Conservation (phyloP, 2,329 filamentous ascomycete genomes). For the Seiridium unicorne region DNA sequence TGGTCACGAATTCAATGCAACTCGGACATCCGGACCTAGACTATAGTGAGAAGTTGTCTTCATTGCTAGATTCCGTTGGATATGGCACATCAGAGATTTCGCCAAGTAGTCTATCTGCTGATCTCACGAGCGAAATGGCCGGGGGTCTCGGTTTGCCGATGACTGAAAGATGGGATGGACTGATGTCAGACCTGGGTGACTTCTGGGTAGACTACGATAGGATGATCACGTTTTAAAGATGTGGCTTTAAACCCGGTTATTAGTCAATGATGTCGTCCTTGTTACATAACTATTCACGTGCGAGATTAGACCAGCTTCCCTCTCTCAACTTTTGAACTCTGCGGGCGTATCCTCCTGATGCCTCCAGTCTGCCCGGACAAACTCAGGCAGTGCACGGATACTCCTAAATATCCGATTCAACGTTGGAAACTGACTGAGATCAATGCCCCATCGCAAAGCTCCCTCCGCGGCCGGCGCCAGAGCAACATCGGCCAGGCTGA, state of each 20-base stretch:
- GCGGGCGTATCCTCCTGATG: conserved; percentile 4
- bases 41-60: not conserved
- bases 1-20: not conserved
- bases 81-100: not conserved
- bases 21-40: not conserved
- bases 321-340: not conserved
- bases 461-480: not conserved
- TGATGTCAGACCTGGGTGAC: not conserved
- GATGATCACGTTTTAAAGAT: not conserved
- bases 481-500: not conserved
- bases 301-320: no score
- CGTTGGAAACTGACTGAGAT: not conserved
- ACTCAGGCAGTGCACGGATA: not conserved
- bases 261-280: no score
- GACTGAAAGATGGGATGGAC: not conserved
- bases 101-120: not conserved
- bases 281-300: no score
- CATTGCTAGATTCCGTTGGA: not conserved
- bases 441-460: conserved; percentile 2
- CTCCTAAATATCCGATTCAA: not conserved
- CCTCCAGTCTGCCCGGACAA: conserved; percentile 2
- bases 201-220: conserved; percentile 2
- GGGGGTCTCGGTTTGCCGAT: not conserved
- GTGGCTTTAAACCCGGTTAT: no score
- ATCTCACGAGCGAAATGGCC: not conserved